A percentile compares a stretch with the other conserved stretches of the same genome.
Evolutionary conservation across 257 asterid genomes (phyloP).

Genomic region (Ajuga chamaepitys): DNA sequence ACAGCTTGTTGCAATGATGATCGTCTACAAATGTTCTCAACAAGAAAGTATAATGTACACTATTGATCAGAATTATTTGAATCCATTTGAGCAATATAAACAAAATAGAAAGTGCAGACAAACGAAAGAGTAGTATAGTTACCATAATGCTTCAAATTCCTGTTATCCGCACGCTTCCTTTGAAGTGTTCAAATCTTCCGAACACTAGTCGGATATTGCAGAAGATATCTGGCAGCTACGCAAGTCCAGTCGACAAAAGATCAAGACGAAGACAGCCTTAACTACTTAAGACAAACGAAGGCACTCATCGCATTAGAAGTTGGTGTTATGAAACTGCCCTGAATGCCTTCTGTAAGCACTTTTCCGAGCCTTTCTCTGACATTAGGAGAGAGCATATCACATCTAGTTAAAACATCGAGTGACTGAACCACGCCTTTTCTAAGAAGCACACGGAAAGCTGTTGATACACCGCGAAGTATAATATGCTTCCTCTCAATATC

Average conservation of each 20-base stretch:
- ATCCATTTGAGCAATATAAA: too few species aligned
- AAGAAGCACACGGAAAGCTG: constrained; percentile 43
- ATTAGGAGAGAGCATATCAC: constrained; percentile 45
- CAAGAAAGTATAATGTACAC: too few species aligned
- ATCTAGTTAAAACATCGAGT: constrained; percentile 42
- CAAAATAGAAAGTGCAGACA: too few species aligned
- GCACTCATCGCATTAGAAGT: neutral
- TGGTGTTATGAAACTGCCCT: constrained; percentile 5
- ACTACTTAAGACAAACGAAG: neutral
- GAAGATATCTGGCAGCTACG: too few species aligned
- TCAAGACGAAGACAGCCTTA: neutral
- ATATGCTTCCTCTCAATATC: constrained; percentile 64
- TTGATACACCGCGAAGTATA: constrained; percentile 38
- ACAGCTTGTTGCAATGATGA: too few species aligned
- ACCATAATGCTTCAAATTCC: too few species aligned
- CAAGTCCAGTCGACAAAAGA: neutral
- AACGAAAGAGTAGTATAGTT: too few species aligned
- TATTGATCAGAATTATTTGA: too few species aligned
- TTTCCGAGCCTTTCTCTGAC: constrained; percentile 53
- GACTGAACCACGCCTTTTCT: constrained; percentile 52
- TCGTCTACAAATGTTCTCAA: too few species aligned
- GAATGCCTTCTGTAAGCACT: constrained; percentile 24
- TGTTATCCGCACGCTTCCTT: too few species aligned
- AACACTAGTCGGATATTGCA: too few species aligned
- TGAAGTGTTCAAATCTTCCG: too few species aligned